phyloP scores from a whole-genome alignment of 306 rosid genomes.

The Biancaea sappan region DNA sequence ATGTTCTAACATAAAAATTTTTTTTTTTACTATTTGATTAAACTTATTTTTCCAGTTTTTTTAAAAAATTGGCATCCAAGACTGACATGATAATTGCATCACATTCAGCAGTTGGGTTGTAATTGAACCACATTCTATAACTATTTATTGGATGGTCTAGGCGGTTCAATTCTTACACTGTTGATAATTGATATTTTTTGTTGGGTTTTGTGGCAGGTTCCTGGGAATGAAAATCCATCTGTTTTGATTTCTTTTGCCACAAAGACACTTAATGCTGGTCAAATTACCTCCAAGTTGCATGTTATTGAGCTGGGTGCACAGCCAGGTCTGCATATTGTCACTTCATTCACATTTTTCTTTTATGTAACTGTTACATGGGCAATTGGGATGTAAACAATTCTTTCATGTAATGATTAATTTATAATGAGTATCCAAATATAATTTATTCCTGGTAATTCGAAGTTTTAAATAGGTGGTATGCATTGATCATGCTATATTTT shows the following conservation, averaged over 20 bases:
- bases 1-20: not conserved
- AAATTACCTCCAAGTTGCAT: conserved; percentile 80
- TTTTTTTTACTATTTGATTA: not conserved
- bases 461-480: not conserved
- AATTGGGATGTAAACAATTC: not conserved
- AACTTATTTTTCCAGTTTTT: not conserved
- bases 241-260: conserved; percentile 91
- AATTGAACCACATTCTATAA: not conserved
- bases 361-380: conserved; percentile 27
- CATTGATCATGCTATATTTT: not conserved
- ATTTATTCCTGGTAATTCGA: conserved; percentile 1
- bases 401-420: not conserved
- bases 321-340: conserved; percentile 71
- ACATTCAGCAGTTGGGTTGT: not conserved
- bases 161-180: not conserved
- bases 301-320: conserved; percentile 98
- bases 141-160: not conserved
- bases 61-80: not conserved
- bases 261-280: conserved; percentile 94
- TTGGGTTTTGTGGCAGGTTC: conserved; percentile 60
- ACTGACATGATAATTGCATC: not conserved
- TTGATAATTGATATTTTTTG: not conserved
- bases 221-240: conserved; percentile 94
- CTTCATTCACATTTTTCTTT: conserved; percentile 20
- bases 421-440: conserved; percentile 18